phyloP scores from a whole-genome alignment of 1,284 basidiomycete genomes.

The Bothia castanella region DNA sequence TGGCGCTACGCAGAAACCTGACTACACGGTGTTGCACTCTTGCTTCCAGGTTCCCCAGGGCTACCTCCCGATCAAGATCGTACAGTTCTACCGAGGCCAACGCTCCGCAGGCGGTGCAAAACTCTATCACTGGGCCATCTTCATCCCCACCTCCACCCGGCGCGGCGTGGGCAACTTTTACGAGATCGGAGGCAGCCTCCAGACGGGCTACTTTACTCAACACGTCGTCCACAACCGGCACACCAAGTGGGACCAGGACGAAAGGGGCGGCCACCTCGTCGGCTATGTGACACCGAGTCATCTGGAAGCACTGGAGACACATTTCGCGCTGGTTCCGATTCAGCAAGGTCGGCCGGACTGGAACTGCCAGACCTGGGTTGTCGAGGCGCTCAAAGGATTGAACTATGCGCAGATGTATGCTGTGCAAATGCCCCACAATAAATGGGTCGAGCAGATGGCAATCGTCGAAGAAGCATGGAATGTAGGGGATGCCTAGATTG shows the following conservation, averaged over 20 bases:
- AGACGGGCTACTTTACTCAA: conserved; percentile 14
- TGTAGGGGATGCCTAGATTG: conserved; percentile 11
- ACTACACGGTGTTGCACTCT: conserved; percentile 11
- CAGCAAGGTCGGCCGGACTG: conserved; percentile 15
- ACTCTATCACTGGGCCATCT: conserved; percentile 25
- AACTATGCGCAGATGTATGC: conserved; percentile 7
- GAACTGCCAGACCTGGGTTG: conserved; percentile 24
- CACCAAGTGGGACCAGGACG: conserved; percentile 13
- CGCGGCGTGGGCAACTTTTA: conserved; percentile 25
- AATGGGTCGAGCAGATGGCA: conserved; percentile 11
- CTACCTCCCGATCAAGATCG: conserved; percentile 17
- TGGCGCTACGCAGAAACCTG: neutral
- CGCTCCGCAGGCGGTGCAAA: neutral
- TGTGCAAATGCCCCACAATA: conserved; percentile 15
- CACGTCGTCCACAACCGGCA: conserved; percentile 11
- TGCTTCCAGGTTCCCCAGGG: conserved; percentile 10
- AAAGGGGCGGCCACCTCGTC: conserved; percentile 7
- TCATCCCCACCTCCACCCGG: conserved; percentile 20
- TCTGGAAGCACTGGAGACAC: conserved; percentile 6
- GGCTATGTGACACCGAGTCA: conserved; percentile 7
- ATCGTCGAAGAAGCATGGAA: conserved; percentile 20
- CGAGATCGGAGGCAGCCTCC: conserved; percentile 18
- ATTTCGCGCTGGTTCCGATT: conserved; percentile 13
- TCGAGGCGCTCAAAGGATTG: conserved; percentile 13
- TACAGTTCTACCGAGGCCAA: conserved; percentile 15